Evolutionary conservation across 2,329 filamentous ascomycete genomes (phyloP).

Genomic region (Chaetomiaceae sp.): DNA sequence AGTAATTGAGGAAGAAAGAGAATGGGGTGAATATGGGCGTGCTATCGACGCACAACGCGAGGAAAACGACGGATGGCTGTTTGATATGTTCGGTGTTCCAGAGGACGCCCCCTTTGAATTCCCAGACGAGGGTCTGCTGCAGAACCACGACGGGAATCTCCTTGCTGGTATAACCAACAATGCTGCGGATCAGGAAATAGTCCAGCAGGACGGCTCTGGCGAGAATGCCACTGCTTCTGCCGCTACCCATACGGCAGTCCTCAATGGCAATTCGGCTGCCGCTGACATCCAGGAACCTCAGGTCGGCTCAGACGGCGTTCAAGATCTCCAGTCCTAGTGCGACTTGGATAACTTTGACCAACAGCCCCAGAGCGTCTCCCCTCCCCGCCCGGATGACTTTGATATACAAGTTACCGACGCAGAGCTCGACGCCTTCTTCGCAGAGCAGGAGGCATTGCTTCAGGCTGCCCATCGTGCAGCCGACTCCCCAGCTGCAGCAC

Average conservation of each 20-base stretch:
- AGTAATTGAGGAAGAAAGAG: neutral
- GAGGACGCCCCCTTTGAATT: neutral
- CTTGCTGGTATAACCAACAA: neutral
- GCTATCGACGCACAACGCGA: neutral
- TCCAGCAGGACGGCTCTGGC: neutral
- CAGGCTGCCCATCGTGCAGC: neutral
- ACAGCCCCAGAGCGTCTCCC: neutral
- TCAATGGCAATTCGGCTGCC: neutral
- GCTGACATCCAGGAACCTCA: neutral
- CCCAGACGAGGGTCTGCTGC: neutral
- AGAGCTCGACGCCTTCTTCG: slow-evolving; percentile 8
- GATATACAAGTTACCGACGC: neutral
- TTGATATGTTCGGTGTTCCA: neutral
- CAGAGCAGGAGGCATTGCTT: neutral
- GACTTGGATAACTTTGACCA: slow-evolving; percentile 13
- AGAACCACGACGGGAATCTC: neutral
- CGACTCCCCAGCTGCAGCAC: neutral
- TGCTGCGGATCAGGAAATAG: neutral
- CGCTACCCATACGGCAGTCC: neutral
- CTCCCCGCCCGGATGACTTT: neutral
- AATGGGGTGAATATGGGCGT: neutral
- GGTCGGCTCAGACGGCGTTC: neutral
- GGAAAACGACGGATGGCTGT: neutral
- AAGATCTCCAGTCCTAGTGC: slow-evolving; percentile 14
- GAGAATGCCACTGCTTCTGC: neutral